Base-by-base conservation (phyloP, 352 stramenopile genomes). In the Globisporangium uncinulatum region DNA sequence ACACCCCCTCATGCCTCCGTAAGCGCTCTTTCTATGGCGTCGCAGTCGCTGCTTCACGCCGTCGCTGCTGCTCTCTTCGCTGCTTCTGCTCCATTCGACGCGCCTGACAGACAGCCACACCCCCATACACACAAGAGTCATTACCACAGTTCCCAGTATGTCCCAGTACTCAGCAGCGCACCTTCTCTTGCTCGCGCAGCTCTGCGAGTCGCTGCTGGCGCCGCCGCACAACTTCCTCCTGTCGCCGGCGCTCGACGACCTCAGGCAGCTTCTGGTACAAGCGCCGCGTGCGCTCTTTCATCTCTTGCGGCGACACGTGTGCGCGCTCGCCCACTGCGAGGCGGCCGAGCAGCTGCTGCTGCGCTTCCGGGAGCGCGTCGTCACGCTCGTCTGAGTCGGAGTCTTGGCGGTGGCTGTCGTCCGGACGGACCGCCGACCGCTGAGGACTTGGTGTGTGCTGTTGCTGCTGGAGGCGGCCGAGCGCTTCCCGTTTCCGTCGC, bases 251-350 rank as follows among this genome's bases (percentile, higher is more conserved):
- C 65, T 91, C 80, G 11, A 89, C 59, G 39, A 92, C 78, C 62
- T 92, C 84, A 0, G 80, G 84, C 0, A 92, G 61, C 55, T 89
- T 65, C 43, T 81, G 71, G 56, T 91, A 92, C 34, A 87, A 52
- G 13, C 81, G 74, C 7, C 59, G 69, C 11, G 70, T 92, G 31
- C 81, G 73, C 37, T 82, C 72, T 39, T 79, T 83, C 79, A 91
- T 91, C 54, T 92, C 83, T 6, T 71, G 61, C 4, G 49, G 58
- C 1, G 83, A 86, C 6, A 92, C 76, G 20, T 84, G 80, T 29
- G 69, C 70, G 5, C 81, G 76, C 24, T 69, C 65, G 4, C 79
- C 79, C 2, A 66, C 61, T 9, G 79, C 77, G 14, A 91, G 62
- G 13, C 81, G 78, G 19, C 65, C 57, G 0, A 89, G 57, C 17